Base-by-base conservation (phyloP, 495 filamentous ascomycete species). In the Xylaria castorea region DNA sequence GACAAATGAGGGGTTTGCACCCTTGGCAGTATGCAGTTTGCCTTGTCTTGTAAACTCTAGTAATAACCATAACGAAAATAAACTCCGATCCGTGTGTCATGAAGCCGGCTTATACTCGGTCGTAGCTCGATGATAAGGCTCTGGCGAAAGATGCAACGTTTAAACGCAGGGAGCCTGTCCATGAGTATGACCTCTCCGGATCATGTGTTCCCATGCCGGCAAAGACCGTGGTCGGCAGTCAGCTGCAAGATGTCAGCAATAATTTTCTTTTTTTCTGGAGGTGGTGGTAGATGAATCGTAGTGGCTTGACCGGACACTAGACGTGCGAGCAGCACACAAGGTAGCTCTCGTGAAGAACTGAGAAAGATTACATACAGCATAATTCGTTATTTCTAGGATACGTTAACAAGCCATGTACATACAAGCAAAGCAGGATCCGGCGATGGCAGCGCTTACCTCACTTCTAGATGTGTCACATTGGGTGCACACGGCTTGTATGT, bases 381-480 rank as follows among this genome's bases (percentile, higher is more conserved):
- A 78, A 34, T 53, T 79, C 78, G 66, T 79, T 73, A 73, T 79
- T 75, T 58, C 78, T 79, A 60, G 40, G 14, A 38, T 32, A 36
- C 6, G 53, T 69, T 38, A 71, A 60, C 63, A 76, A 42, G 38
- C 5, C 11, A 40, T 48, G 2, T 6, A 42, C 4, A 7, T 32
- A 22, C 12, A 20, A 18, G 11, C 20, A 18, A 36, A 11, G 14
- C 34, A 51, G 68, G 14, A 36, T 18, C 25, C 16, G 51, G 22
- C 27, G 14, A 30, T 70, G 40, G 22, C n/a, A 20, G 60, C 34
- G 71, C 70, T 20, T 76, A 79, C 78, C 78, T 78, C 62, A 79
- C 73, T 78, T 79, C 76, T 16, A 79, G 36, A 73, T 78, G 78
- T 48, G 78, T 79, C 34, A 79, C 76, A 57, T 78, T 78, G n/a